Conservation (phyloP, 179 eudicot genomes). For the Silene coronaria region DNA sequence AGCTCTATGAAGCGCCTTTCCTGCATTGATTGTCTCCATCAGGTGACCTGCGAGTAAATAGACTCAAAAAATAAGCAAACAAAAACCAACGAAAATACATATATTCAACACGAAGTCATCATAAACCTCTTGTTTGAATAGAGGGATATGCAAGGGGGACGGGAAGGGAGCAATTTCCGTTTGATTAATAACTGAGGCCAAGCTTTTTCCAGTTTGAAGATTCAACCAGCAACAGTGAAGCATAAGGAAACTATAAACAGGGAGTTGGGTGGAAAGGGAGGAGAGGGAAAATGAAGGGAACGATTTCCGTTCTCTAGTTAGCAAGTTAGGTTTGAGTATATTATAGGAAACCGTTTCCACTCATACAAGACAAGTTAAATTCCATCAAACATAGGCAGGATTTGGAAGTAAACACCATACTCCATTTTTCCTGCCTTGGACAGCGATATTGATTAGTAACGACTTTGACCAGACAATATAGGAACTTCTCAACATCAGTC, state of each 20-base stretch:
- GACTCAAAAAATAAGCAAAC: slow-evolving; percentile 1
- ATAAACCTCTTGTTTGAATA: neutral
- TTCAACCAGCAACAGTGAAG: neutral
- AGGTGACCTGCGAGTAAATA: slow-evolving; percentile 60
- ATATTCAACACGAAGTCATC: neutral
- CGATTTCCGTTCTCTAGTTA: too few species aligned
- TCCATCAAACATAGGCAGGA: too few species aligned
- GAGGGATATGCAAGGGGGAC: neutral
- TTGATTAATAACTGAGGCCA: too few species aligned
- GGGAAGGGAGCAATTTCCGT: too few species aligned
- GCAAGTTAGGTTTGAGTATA: too few species aligned
- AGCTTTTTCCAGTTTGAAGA: neutral
- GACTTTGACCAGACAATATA: neutral
- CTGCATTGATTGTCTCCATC: slow-evolving; percentile 82
- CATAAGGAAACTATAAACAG: neutral
- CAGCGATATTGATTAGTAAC: too few species aligned
- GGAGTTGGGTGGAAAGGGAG: neutral
- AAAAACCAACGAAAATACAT: neutral
- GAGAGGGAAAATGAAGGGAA: too few species aligned
- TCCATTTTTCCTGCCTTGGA: too few species aligned
- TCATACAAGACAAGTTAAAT: too few species aligned
- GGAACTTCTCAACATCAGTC: neutral
- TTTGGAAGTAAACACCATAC: too few species aligned
- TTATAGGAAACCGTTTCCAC: too few species aligned
- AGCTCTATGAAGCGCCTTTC: slow-evolving; percentile 85